Base-by-base conservation (phyloP, 108 stramenopile genomes). In the Licmophora abbreviata region DNA sequence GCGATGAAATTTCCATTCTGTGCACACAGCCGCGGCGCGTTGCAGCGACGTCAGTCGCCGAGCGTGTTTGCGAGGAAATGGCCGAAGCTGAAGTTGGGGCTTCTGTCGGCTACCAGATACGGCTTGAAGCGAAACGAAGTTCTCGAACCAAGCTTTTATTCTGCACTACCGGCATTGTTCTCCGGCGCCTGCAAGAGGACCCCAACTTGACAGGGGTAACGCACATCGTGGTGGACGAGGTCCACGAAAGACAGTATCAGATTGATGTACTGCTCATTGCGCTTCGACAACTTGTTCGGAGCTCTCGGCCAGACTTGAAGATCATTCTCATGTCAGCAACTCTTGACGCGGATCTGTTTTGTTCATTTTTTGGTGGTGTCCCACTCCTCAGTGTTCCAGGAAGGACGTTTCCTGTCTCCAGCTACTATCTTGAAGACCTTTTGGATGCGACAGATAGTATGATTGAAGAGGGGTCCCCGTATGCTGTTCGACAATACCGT, bases 151-250 rank as follows among this genome's bases (percentile, higher is more conserved):
- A 76, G 34, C 74, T 97, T 15, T 59, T 95, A 7, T 97, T 95
- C 64, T 96, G 95, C 64, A 99, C 98, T 2, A 99, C 96, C 1
- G 96, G 96, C 3, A 68, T 99, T 31, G 55, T 96, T 0, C 54
- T 98, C 25, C 85, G 95, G 8, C 67, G 93, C 29, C 81, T 96
- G 37, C 91, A 96, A 57, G 94, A 95, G 14, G 94, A 94, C 66
- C 58, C 63, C 17, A 58, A 72, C 54, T 76, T 96, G 48, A 31
- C 28, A 30, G 82, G 71, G 11, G 58, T 99, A 5, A 86, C 95
- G 5, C 94, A 95, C 55, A 64, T 97, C 11, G 42, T 96, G 15
- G 89, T 99, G 0, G 99, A 99, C 56, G 99, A 99, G 60, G 95
- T 97, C 21, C 96, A 99, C 60, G 99, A 78, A 65, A 51, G 77